Base-by-base conservation (phyloP, 2,329 filamentous ascomycete species). In the Sphaerulina populicola region DNA sequence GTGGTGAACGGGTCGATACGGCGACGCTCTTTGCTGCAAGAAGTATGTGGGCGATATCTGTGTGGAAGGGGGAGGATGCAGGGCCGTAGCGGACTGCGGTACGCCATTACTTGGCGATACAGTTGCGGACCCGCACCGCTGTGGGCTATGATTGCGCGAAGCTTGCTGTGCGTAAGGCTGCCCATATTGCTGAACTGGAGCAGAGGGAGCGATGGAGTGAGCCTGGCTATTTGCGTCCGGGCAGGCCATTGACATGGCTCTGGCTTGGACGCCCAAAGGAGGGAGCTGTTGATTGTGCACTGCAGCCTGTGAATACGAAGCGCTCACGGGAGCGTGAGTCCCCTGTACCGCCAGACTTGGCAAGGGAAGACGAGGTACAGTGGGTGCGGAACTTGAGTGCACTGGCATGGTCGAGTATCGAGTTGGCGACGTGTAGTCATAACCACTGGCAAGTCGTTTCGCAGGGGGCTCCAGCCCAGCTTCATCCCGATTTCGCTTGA, bases 41-140 rank as follows among this genome's bases (percentile, higher is more conserved):
- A 94, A 94, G 63, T 88, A 81, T 9, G 86, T 90, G 0, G 91
- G 91, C 30, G 93, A 97, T 57, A 93, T 79, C 30, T 86, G 84
- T 40, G 81, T 80, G 5, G 62, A 56, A 38, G 63, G 62, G 5
- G 62, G 57, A 38, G 63, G 62, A 35, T 65, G 64, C 30, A 64
- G 80, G 47, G 81, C 77, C 9, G 77, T 72, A 9, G 73, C 69
- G 2, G 79, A 78, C 40, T 75, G 72, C 6, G 72, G 73, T 18
- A 79, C 75, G 12, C 82, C 79, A n/a, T 77, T 77, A n/a, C 85
- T 81, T 0, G 88, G 89, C 1, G 87, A 91, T 0, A 76, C 74
- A 8, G 71, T 73, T 15, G 73, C 74, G 31, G 82, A 83, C 6
- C 73, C 73, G 2, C 66, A 68, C 51, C 71, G 78, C n/a, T 48